Percentiles rank a stretch among this genome's conserved stretches.
These are phyloP conservation scores for Naegleria gruberi DNA, from an alignment of 208 protist species.

Conservation along the genomic window DNA sequence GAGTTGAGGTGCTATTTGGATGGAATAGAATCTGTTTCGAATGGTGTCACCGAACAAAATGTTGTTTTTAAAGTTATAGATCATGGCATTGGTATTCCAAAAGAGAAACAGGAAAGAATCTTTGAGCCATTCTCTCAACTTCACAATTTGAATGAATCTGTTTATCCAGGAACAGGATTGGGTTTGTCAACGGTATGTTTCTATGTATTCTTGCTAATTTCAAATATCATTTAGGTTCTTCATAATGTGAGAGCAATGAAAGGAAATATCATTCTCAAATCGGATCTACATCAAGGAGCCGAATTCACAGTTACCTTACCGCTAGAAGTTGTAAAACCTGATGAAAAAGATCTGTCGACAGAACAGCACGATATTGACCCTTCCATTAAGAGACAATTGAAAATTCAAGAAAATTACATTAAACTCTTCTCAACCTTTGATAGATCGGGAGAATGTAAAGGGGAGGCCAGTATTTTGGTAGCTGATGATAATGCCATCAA, in stretches of 20 bases:
- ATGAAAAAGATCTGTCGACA: background rate
- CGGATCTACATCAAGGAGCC: background rate
- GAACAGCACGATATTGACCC: background rate
- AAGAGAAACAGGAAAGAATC: background rate
- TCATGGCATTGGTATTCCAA: background rate
- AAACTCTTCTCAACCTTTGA: background rate
- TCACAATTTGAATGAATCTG: background rate
- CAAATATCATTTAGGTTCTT: too few relatives aligned
- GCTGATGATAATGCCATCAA: background rate
- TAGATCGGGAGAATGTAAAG: background rate
- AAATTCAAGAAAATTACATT: background rate
- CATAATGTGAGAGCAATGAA: background rate
- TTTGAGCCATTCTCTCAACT: background rate
- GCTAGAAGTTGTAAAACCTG: background rate
- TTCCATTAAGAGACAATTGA: background rate
- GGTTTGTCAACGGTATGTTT: background rate
- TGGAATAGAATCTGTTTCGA: background rate
- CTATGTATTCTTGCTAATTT: too few relatives aligned
- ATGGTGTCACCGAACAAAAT: background rate
- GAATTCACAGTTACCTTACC: background rate
- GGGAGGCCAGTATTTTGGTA: background rate
- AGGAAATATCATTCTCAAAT: background rate
- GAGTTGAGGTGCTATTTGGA: background rate
- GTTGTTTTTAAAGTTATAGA: background rate
- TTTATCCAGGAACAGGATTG: background rate